Evolutionary conservation across 2,329 filamentous ascomycete species (phyloP).

Genomic region (Trichoderma simmonsii): DNA sequence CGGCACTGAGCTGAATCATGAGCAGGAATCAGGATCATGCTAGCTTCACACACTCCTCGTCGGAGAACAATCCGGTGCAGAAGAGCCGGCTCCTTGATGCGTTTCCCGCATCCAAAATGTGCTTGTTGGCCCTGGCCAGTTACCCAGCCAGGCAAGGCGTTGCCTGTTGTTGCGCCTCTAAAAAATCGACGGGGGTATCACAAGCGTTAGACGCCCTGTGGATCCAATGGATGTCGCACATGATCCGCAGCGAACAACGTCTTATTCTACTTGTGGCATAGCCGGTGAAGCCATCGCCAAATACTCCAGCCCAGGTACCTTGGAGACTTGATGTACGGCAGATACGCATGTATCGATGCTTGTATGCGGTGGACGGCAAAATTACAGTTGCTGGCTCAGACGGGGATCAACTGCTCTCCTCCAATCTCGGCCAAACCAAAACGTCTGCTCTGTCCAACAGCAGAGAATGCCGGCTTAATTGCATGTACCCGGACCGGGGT

Average conservation of each 20-base stretch:
- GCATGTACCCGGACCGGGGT: not conserved
- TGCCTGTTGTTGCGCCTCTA: conserved; percentile 14
- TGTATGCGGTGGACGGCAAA: not conserved
- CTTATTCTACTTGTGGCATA: conserved; percentile 29
- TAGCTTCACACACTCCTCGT: not conserved
- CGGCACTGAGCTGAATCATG: not conserved
- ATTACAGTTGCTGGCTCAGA: not conserved
- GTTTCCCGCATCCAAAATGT: not conserved
- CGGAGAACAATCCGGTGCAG: not conserved
- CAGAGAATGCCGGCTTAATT: not conserved
- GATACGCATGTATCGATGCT: not conserved
- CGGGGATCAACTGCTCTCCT: not conserved
- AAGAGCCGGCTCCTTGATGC: not conserved
- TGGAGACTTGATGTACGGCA: not conserved
- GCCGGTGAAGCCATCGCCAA: conserved; percentile 5
- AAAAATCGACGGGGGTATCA: conserved; percentile 19
- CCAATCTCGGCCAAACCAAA: not conserved
- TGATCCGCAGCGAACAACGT: conserved; percentile 27
- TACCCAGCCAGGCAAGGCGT: conserved; percentile 11
- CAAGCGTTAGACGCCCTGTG: conserved; percentile 33
- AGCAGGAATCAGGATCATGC: not conserved
- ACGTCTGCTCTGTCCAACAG: not conserved
- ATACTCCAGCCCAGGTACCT: not conserved
- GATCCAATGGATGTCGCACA: conserved; percentile 32
- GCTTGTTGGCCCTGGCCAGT: conserved; percentile 23